Evolutionary conservation across 805 yeast species (phyloP).

Genomic region (Lipomyces oligophaga): DNA sequence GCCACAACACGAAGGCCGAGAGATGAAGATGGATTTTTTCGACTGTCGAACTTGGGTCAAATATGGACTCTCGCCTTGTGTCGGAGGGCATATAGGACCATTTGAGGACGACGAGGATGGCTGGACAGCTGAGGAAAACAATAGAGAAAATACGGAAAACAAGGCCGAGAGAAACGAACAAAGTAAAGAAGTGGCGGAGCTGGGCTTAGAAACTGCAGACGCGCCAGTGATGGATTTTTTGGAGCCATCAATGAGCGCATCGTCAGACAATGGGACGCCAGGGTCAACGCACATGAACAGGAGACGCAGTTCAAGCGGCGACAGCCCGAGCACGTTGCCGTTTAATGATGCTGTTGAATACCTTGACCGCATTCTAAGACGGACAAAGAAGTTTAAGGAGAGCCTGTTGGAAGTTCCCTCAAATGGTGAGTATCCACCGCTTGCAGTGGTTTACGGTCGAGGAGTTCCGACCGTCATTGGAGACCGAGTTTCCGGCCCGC

Average conservation of each 20-base stretch:
- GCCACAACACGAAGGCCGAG: conserved; percentile 46
- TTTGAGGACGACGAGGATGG: too few relatives aligned
- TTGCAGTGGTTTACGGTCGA: conserved; percentile 78
- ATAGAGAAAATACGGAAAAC: not conserved
- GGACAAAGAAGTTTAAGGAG: conserved; percentile 55
- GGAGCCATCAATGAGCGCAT: not conserved
- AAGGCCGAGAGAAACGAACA: not conserved
- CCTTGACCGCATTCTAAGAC: conserved; percentile 54
- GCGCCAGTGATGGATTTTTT: not conserved
- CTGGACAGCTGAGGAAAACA: not conserved
- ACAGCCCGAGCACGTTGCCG: not conserved
- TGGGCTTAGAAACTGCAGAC: not conserved
- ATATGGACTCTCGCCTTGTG: conserved; percentile 71
- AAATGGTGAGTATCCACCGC: conserved; percentile 63
- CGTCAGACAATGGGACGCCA: not conserved
- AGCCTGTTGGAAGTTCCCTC: conserved; percentile 52
- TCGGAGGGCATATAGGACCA: conserved; percentile 32
- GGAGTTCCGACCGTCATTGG: conserved; percentile 83
- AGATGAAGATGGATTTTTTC: conserved; percentile 67
- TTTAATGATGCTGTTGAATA: conserved; percentile 59
- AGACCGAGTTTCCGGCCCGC: conserved; percentile 56
- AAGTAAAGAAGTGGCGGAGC: too few relatives aligned
- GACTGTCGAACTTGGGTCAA: conserved; percentile 78
- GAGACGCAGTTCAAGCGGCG: too few relatives aligned
- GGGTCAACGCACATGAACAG: too few relatives aligned